phyloP scores from a whole-genome alignment of 2,329 filamentous ascomycete genomes.

The Lachnum nothofagi region DNA sequence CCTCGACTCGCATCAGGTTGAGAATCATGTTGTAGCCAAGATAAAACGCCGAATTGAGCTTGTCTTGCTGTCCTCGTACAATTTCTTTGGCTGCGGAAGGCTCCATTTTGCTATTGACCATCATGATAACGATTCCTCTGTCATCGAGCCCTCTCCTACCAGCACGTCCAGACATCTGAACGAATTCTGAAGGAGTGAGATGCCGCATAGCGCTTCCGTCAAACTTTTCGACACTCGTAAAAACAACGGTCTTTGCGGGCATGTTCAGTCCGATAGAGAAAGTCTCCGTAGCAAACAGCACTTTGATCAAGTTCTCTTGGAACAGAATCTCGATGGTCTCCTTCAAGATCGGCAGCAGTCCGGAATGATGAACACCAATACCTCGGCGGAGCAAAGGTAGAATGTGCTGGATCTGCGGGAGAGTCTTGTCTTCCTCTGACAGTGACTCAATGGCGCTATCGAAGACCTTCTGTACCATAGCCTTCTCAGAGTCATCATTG shows the following conservation, averaged over 20 bases:
- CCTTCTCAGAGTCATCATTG: slow-evolving; percentile 93
- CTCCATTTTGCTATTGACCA: slow-evolving; percentile 96
- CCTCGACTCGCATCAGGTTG: slow-evolving; percentile 93
- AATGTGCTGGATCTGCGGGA: slow-evolving; percentile 88
- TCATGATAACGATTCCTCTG: slow-evolving; percentile 98
- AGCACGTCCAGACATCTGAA: slow-evolving; percentile 97
- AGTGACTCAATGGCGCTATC: slow-evolving; percentile 86
- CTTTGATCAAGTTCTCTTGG: slow-evolving; percentile 96
- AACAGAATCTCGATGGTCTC: slow-evolving; percentile 99
- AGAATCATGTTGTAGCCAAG: slow-evolving; percentile 99
- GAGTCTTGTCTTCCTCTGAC: slow-evolving; percentile 80
- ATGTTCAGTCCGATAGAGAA: slow-evolving; percentile 99
- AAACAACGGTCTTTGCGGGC: slow-evolving; percentile 99
- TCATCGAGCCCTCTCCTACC: slow-evolving; percentile 96
- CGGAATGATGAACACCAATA: slow-evolving; percentile 96
- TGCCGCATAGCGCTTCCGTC: slow-evolving; percentile 77
- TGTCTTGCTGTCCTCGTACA: slow-evolving; percentile 93
- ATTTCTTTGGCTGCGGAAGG: slow-evolving; percentile 90
- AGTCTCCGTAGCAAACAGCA: slow-evolving; percentile 94
- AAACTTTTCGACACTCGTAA: slow-evolving; percentile 92
- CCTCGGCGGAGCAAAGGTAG: slow-evolving; percentile 83
- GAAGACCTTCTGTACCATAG: slow-evolving; percentile 91
- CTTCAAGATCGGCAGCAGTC: slow-evolving; percentile 89
- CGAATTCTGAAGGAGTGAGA: slow-evolving; percentile 90
- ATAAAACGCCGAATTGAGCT: slow-evolving; percentile 95